Conservation (phyloP, 768 basidiomycete genomes). For the Candolleomyces eurysporus region DNA sequence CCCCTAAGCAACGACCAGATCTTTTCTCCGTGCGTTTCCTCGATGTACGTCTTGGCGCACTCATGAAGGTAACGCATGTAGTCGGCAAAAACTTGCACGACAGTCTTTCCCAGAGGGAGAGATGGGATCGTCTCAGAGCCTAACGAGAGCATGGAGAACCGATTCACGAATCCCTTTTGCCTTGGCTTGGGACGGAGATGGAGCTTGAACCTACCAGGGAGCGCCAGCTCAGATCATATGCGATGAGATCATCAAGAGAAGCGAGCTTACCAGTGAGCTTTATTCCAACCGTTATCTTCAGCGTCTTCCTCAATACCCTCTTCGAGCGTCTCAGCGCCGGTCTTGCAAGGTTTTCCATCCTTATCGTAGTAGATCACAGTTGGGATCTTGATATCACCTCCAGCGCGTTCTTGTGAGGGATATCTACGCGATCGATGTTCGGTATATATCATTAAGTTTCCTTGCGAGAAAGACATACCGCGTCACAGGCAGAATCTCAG, state of each 20-base stretch:
- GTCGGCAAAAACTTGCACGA: constrained; percentile 42
- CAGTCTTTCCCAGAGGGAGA: constrained; percentile 39
- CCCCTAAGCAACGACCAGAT: constrained; percentile 43
- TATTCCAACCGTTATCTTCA: constrained; percentile 13
- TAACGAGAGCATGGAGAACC: background rate
- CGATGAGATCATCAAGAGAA: background rate
- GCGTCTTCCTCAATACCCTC: constrained; percentile 13
- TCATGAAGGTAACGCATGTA: constrained; percentile 46
- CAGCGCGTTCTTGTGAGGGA: constrained; percentile 13
- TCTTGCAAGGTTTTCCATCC: constrained; percentile 8
- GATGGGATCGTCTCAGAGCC: constrained; percentile 22
- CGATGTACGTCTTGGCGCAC: constrained; percentile 45
- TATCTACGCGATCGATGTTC: constrained; percentile 5
- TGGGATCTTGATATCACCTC: constrained; percentile 16
- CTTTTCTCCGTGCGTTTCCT: constrained; percentile 41
- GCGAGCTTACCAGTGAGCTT: constrained; percentile 11
- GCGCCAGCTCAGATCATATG: no score
- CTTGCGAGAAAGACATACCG: constrained; percentile 14
- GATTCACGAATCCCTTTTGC: background rate
- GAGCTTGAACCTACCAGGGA: constrained; percentile 26
- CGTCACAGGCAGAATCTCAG: constrained; percentile 24
- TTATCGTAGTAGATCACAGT: constrained; percentile 14
- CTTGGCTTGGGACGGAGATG: constrained; percentile 10
- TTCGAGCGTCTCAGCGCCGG: constrained; percentile 11
- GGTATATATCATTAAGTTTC: background rate